Base-by-base conservation (phyloP, 768 basidiomycete species). In the Collybiopsis confluens region DNA sequence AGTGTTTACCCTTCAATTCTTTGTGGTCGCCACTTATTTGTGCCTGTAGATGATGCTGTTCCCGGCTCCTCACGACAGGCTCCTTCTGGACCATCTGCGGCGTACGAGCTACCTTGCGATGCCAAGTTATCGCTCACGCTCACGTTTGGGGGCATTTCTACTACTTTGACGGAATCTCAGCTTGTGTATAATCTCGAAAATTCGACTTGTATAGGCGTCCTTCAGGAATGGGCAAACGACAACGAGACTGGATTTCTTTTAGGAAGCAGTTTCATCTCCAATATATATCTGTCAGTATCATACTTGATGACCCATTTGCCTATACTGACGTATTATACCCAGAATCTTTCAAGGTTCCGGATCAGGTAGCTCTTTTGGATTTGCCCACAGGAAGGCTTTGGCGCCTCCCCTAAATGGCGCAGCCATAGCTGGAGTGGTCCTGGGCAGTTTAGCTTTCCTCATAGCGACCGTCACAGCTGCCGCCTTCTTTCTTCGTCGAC, bases 281-380 rank as follows among this genome's bases (percentile, higher is more conserved):
- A 52, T 13, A 41, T 52, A 27, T 52, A 52, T 38, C n/a, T 52
- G 50, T 52, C n/a, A 20, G 50, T 52, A 13, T 30, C n/a, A 24
- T 11, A 21, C 21, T 42, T 27, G 3, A 26, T 7, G 26, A 36
- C 16, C n/a, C 41, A 27, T 35, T 30, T 16, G 13, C 8, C 24
- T 9, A n/a, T 11, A n/a, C 9, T 15, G n/a, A 16, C 5, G 4
- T 20, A 6, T 40, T 15, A 40, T n/a, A 5, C 35, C 8, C 26
- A 52, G 50, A 21, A 52, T 52, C 13, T 52, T 41, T 28, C 50
- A 52, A 43, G 50, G 37, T 18, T 52, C 50, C 37, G 21, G 23
- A 10, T 40, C 50, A 11, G 13, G 26, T 27, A 43, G 50, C 41
- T 40, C 50, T 7, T 40, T 41, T 23, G 50, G 50, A 10, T 52